phyloP scores from a whole-genome alignment of 768 basidiomycete species.

The Fomitopsis serialis region DNA sequence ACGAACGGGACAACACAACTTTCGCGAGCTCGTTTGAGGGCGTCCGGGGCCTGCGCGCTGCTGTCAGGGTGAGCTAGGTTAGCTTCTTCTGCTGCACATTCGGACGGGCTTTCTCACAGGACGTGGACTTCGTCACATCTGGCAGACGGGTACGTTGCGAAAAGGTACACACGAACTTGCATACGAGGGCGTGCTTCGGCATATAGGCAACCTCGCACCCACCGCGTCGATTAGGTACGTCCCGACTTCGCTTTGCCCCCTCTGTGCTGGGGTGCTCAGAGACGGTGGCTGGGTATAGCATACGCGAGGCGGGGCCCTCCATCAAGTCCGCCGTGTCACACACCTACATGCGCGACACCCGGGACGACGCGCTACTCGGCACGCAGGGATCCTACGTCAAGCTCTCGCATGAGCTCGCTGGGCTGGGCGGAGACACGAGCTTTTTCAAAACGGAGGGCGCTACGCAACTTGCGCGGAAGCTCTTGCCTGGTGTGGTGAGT shows the following conservation, averaged over 20 bases:
- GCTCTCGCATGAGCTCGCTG: slow-evolving; percentile 65
- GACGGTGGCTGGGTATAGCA: slow-evolving; percentile 38
- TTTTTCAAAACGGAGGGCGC: slow-evolving; percentile 74
- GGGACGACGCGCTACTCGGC: slow-evolving; percentile 63
- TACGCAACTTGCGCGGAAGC: slow-evolving; percentile 51
- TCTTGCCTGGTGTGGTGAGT: slow-evolving; percentile 58
- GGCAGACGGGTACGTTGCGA: slow-evolving; percentile 14
- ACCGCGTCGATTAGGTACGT: slow-evolving; percentile 77
- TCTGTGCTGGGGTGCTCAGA: too few species aligned
- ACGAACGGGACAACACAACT: slow-evolving; percentile 74
- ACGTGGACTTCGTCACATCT: slow-evolving; percentile 4
- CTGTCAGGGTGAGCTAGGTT: slow-evolving; percentile 71
- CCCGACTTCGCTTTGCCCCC: background rate
- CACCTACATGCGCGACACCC: slow-evolving; percentile 67
- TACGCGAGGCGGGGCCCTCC: slow-evolving; percentile 74
- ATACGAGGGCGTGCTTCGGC: slow-evolving; percentile 78
- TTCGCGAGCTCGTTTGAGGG: slow-evolving; percentile 71
- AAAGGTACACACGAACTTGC: slow-evolving; percentile 67
- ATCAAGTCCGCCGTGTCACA: slow-evolving; percentile 84
- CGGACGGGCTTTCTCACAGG: slow-evolving; percentile 7
- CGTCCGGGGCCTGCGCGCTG: slow-evolving; percentile 57
- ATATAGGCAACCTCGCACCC: slow-evolving; percentile 65
- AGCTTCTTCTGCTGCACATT: slow-evolving; percentile 23
- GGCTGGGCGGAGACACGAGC: slow-evolving; percentile 73
- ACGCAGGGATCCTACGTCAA: slow-evolving; percentile 61